Conservation (phyloP, 805 yeast species). For the Starmera caribaea region DNA sequence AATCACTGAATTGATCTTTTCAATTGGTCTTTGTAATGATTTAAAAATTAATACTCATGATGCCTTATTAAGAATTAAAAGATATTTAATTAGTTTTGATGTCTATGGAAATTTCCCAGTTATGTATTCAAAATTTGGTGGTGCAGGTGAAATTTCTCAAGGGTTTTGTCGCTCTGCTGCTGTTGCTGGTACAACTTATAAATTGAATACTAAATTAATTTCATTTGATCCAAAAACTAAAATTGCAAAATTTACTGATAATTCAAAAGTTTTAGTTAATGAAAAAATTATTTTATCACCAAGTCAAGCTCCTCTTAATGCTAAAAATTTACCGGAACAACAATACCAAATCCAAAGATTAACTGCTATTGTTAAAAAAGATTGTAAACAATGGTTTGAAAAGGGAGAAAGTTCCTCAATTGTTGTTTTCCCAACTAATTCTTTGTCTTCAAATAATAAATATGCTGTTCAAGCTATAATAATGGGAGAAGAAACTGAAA, state of each 20-base stretch:
- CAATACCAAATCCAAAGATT: constrained; percentile 59
- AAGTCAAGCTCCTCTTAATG: constrained; percentile 41
- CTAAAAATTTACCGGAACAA: constrained; percentile 31
- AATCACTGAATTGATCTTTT: constrained; percentile 71
- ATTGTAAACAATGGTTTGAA: constrained; percentile 87
- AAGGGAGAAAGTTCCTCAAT: constrained; percentile 78
- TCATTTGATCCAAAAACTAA: constrained; percentile 59
- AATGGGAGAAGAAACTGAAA: constrained; percentile 80
- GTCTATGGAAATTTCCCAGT: constrained; percentile 94
- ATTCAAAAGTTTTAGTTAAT: constrained; percentile 59
- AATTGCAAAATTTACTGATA: constrained; percentile 67
- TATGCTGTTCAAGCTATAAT: constrained; percentile 80
- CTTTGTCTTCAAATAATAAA: constrained; percentile 53
- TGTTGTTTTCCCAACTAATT: constrained; percentile 86
- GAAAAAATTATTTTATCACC: constrained; percentile 78
- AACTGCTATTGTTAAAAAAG: constrained; percentile 74
- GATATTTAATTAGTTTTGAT: constrained; percentile 78
- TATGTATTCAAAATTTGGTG: constrained; percentile 85
- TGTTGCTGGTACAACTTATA: constrained; percentile 93
- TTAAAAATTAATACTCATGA: constrained; percentile 54
- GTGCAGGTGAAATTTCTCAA: constrained; percentile 92
- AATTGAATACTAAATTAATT: constrained; percentile 57
- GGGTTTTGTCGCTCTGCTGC: constrained; percentile 98
- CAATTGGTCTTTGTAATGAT: constrained; percentile 72
- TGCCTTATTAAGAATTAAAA: constrained; percentile 72